Conservation (phyloP, 2,329 filamentous ascomycete genomes). For the Aureobasidium lini region DNA sequence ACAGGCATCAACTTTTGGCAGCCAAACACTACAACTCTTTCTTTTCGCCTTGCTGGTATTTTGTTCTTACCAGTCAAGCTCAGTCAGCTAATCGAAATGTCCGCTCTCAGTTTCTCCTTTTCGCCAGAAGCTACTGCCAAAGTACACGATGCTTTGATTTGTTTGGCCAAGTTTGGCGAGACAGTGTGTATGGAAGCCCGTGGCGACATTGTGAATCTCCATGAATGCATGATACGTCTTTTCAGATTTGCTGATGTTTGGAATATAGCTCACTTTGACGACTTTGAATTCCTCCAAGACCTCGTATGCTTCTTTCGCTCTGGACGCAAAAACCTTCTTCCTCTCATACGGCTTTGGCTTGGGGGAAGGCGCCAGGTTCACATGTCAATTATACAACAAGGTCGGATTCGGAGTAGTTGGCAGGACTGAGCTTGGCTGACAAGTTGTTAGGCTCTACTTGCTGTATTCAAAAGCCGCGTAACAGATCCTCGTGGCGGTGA, state of each 20-base stretch:
- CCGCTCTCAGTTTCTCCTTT: conserved; percentile 60
- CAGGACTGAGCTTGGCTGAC: not conserved
- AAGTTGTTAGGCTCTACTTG: conserved; percentile 45
- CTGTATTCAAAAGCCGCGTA: conserved; percentile 63
- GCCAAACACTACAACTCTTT: not conserved
- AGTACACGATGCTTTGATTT: conserved; percentile 65
- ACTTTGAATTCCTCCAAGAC: conserved; percentile 75
- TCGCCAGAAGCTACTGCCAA: conserved; percentile 64
- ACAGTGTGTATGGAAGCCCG: conserved; percentile 67
- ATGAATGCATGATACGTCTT: conserved; percentile 4
- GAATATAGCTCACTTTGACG: conserved; percentile 58
- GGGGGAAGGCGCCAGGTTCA: conserved; percentile 44
- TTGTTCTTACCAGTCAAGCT: not conserved
- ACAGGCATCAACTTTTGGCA: conserved; percentile 9
- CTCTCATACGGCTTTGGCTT: conserved; percentile 57
- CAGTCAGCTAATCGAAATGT: conserved; percentile 27
- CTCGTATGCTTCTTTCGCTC: conserved; percentile 65
- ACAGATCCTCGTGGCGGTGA: conserved; percentile 59
- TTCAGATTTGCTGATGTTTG: not conserved
- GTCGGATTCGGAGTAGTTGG: conserved; percentile 31
- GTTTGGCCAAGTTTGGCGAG: conserved; percentile 72
- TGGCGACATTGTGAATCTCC: conserved; percentile 51
- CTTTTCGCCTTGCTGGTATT: not conserved
- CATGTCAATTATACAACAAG: conserved; percentile 67
- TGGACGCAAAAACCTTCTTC: conserved; percentile 63